Percentiles rank a stretch among this genome's conserved stretches.
These are phyloP conservation scores for Aspergillus carbonarius DNA, from an alignment of 2,329 filamentous ascomycete genomes.

Conservation along the genomic window DNA sequence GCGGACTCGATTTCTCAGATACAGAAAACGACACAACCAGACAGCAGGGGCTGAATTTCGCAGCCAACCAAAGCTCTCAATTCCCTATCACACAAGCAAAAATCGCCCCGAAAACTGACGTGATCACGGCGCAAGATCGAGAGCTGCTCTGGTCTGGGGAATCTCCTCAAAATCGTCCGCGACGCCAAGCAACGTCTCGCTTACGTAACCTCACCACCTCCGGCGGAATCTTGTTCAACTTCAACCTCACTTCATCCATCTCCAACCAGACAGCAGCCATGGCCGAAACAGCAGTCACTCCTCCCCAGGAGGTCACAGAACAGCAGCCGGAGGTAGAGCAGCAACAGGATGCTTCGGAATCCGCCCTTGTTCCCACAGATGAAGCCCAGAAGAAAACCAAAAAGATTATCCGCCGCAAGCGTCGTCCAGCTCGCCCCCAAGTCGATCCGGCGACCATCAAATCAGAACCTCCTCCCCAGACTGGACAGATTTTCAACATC, in stretches of 20 bases:
- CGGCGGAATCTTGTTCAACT: conserved; percentile 11
- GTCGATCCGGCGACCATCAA: conserved; percentile 82
- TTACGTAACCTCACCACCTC: conserved; percentile 17
- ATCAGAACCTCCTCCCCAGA: conserved; percentile 83
- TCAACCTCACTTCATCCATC: conserved; percentile 3
- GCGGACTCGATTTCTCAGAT: conserved; percentile 19
- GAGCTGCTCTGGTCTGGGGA: background rate
- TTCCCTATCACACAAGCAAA: background rate
- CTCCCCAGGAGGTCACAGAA: conserved; percentile 33
- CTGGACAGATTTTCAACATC: conserved; percentile 94
- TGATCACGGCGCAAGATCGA: background rate
- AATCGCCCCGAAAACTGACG: background rate
- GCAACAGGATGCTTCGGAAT: conserved; percentile 13
- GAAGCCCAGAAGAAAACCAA: conserved; percentile 66
- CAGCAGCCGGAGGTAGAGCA: background rate
- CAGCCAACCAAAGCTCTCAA: background rate
- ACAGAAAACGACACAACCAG: background rate
- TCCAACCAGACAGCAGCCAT: conserved; percentile 18
- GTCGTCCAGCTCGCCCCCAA: conserved; percentile 83
- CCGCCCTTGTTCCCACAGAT: conserved; percentile 16
- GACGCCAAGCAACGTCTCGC: conserved; percentile 16
- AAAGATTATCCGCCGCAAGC: conserved; percentile 89
- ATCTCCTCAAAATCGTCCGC: conserved; percentile 21
- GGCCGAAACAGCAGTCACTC: conserved; percentile 29
- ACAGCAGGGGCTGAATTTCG: background rate